Percentiles rank a stretch among this genome's conserved stretches.
Evolutionary conservation across 306 rosid species (phyloP).

Genomic region (Purshia tridentata): DNA sequence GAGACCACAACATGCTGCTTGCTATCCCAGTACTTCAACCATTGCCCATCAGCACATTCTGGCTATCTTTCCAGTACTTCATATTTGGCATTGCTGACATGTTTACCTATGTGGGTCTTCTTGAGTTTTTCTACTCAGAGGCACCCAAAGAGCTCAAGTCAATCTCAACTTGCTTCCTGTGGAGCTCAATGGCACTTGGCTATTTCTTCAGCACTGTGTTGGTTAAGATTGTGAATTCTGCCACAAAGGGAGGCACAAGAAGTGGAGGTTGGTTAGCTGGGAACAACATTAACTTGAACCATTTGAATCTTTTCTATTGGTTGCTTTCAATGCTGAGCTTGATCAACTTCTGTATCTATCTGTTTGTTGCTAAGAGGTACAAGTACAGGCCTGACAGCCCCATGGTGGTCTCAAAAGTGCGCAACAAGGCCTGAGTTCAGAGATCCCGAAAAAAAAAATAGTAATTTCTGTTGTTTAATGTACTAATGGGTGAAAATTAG

Average conservation of each 20-base stretch:
- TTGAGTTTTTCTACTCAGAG: constrained; percentile 90
- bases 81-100: constrained; percentile 92
- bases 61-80: constrained; percentile 87
- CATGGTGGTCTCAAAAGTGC: constrained; percentile 13
- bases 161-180: constrained; percentile 78
- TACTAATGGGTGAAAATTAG: not conserved
- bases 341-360: constrained; percentile 60
- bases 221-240: constrained; percentile 67
- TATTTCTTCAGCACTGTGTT: constrained; percentile 72
- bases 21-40: constrained; percentile 63
- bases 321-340: constrained; percentile 73
- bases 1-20: constrained; percentile 60
- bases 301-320: constrained; percentile 71
- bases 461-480: not conserved
- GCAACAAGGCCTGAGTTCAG: constrained; percentile 19
- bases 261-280: constrained; percentile 84
- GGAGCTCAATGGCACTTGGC: constrained; percentile 92
- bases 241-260: constrained; percentile 45
- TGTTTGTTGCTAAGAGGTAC: constrained; percentile 67
- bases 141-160: constrained; percentile 77
- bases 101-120: constrained; percentile 81
- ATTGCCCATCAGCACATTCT: constrained; percentile 78
- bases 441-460: not conserved
- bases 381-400: constrained; percentile 54
- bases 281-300: constrained; percentile 78